Base-by-base conservation (phyloP, 176 grass and related monocot genomes). In the Triticum monococcum region DNA sequence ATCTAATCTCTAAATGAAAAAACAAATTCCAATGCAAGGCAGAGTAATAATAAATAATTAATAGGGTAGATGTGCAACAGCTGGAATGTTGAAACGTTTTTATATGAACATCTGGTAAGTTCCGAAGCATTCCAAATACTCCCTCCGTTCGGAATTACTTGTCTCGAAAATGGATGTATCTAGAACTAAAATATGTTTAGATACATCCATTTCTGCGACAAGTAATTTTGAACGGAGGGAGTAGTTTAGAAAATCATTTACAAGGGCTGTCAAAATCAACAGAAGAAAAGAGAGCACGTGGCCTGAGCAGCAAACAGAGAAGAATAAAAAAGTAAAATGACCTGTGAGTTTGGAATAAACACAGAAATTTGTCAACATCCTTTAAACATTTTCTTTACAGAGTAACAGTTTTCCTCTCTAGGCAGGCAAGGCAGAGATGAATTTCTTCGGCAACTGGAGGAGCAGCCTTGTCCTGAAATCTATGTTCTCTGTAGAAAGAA, bases 371-470 rank as follows among this genome's bases (percentile, higher is more conserved):
- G 4, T 65, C 12, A 12, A 12, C n/a, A 12, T 73, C 40, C 23
- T 74, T 74, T 74, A 40, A 23, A 84, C 70, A 14, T 62, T 86
- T 93, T 73, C 85, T 88, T 68, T 85, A 93, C 84, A 71, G 31
- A 78, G 32, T 1, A 87, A 52, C 75, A 86, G 48, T 57, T 79
- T 66, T 41, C 72, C 36, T 64, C 78, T 61, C 38, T 79, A 72
- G 72, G 35, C 38, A 37, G 62, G 35, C n/a, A 23, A 48, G 7
- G 45, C 77, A 25, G 56, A 22, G 48, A 48, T 68, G 64, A 60
- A 3, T 48, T 14, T 48, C 45, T 48, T 48, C 10, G 3, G 41
- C 41, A 43, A 3, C 41, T 12, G 3, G 41, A 12, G 41, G 41
- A 71, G 87, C 32, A 79, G 56, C 22, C 33, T 37, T 86, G 30